Evolutionary conservation across 352 stramenopile genomes (phyloP).

Genomic region (Pythium grandisporangium): DNA sequence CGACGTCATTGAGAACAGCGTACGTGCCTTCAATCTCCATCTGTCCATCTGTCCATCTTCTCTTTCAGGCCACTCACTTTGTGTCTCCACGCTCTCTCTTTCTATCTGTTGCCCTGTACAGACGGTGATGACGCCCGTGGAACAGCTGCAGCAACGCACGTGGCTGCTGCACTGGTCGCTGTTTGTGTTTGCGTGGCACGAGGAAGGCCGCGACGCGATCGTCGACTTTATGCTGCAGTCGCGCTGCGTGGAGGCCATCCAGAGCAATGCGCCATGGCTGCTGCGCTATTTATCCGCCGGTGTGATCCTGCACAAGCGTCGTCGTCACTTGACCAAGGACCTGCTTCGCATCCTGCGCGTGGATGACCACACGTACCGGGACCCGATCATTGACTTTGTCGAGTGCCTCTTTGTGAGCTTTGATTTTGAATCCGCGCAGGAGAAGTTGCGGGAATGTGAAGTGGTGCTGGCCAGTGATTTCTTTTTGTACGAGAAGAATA

Average conservation of each 20-base stretch:
- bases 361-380: constrained; percentile 74
- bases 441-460: constrained; percentile 90
- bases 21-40: too few species aligned
- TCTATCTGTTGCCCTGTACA: constrained; percentile 14
- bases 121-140: constrained; percentile 71
- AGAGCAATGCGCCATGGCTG: constrained; percentile 97
- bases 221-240: constrained; percentile 95
- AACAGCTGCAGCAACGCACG: constrained; percentile 95
- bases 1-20: constrained; percentile 90
- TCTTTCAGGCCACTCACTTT: too few species aligned
- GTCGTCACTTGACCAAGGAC: constrained; percentile 90
- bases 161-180: constrained; percentile 99
- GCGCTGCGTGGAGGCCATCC: constrained; percentile 94
- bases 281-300: constrained; percentile 95
- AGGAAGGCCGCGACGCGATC: constrained; percentile 93
- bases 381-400: constrained; percentile 92
- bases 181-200: constrained; percentile 91
- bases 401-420: constrained; percentile 98
- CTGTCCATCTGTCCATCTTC: too few species aligned
- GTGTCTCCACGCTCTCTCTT: neutral
- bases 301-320: constrained; percentile 96
- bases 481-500: constrained; percentile 95
- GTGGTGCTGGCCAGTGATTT: constrained; percentile 95
- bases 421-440: constrained; percentile 97
- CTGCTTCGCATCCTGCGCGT: constrained; percentile 94